Base-by-base conservation (phyloP, 202 grass and related monocot genomes). In the Panicum virgatum region DNA sequence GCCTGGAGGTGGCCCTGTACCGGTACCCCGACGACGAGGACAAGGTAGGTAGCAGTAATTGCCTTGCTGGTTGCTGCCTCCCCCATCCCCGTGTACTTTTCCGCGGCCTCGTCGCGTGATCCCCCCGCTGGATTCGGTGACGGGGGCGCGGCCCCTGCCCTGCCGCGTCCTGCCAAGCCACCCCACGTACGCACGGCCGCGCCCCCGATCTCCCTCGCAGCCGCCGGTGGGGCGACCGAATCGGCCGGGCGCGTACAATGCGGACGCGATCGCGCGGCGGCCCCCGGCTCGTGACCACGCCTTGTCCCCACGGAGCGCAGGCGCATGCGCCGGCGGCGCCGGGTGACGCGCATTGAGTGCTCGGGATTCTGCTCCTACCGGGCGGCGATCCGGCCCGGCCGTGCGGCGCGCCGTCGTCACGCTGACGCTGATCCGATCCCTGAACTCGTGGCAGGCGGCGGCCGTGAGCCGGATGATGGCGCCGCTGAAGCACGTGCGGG, bases 1-100 rank as follows among this genome's bases (percentile, higher is more conserved):
- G 96, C 83, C 93, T 99, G 0, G 96, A 99, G 87, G 91, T 96
- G 63, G 96, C 83, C 25, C 75, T 96, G 79, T 83, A 99, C 89
- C 88, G 82, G 76, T 85, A 98, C 82, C 78, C 78, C 50, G 89
- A 90, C 68, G 84, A 85, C 20, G 54, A 90, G 20, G 89, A 87
- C 79, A 69, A 93, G 96, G 96, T 98, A 86, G 82, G 58, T 54
- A 20, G 42, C 77, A 81, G n/a, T n/a, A n/a, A n/a, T n/a, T n/a
- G n/a, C n/a, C n/a, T n/a, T n/a, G n/a, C n/a, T n/a, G n/a, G n/a
- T n/a, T n/a, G n/a, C n/a, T n/a, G n/a, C n/a, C n/a, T n/a, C n/a
- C n/a, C n/a, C n/a, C n/a, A n/a, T n/a, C 30, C 30, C 30, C 30
- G 30, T 30, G 76, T 82, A 88, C 88, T 89, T 89, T 73, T 82